These are phyloP conservation scores for Rhodotorula sp. DNA, from an alignment of 1,284 basidiomycete genomes.

Conservation along the genomic window DNA sequence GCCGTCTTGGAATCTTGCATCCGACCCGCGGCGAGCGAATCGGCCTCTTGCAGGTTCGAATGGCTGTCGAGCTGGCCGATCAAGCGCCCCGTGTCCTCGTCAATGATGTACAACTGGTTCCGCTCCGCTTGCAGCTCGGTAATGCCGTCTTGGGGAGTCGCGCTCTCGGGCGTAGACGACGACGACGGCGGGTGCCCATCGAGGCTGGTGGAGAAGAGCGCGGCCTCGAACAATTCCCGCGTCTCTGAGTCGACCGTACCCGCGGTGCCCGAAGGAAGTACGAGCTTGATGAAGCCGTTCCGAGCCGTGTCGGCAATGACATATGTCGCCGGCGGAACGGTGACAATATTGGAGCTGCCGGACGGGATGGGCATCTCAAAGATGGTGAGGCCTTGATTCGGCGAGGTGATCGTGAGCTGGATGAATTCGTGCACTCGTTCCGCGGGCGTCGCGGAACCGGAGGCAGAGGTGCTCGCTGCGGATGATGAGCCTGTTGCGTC, in stretches of 20 bases:
- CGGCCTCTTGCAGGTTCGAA: slow-evolving; percentile 12
- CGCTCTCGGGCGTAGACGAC: neutral
- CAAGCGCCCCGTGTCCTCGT: slow-evolving; percentile 19
- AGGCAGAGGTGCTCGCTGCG: neutral
- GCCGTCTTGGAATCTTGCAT: slow-evolving; percentile 8
- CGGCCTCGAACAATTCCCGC: slow-evolving; percentile 28
- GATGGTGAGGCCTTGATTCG: slow-evolving; percentile 10
- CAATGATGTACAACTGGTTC: slow-evolving; percentile 27
- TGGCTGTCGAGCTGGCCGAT: slow-evolving; percentile 19
- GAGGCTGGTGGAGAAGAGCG: slow-evolving; percentile 12
- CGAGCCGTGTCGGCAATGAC: slow-evolving; percentile 24
- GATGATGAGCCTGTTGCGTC: neutral
- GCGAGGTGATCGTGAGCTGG: neutral
- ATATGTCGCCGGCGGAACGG: slow-evolving; percentile 15
- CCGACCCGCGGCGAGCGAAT: neutral
- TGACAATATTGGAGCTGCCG: slow-evolving; percentile 8
- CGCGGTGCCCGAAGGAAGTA: neutral
- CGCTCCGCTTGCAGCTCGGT: slow-evolving; percentile 5
- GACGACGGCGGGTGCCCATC: neutral
- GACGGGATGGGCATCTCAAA: slow-evolving; percentile 21
- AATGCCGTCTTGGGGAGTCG: neutral
- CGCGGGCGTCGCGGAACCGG: neutral
- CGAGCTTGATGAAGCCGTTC: slow-evolving; percentile 6
- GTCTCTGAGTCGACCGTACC: slow-evolving; percentile 2
- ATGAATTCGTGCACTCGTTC: neutral